Conservation (phyloP, 305 asterid genomes). For the Euphrasia arctica region DNA sequence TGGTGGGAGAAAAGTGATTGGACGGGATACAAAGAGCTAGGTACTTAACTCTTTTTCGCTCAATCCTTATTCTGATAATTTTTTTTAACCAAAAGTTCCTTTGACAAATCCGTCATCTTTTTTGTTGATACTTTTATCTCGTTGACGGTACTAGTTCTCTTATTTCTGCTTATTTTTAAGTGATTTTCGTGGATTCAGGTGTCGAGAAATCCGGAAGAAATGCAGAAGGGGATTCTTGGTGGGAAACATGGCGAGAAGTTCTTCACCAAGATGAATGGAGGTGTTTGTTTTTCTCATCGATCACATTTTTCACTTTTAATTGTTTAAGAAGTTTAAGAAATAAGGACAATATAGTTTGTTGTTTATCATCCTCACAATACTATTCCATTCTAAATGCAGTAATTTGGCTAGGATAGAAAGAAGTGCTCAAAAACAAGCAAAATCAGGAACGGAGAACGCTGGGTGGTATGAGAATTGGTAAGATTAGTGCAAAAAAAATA, state of each 20-base stretch:
- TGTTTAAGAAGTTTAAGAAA: no score
- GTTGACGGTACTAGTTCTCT: background rate
- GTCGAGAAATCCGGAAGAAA: constrained; percentile 98
- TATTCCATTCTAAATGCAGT: constrained; percentile 46
- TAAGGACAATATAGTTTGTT: no score
- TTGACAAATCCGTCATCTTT: background rate
- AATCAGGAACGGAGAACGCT: constrained; percentile 88
- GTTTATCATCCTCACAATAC: constrained; percentile 1
- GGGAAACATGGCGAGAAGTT: constrained; percentile 99
- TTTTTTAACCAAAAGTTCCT: background rate
- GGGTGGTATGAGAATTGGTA: constrained; percentile 99
- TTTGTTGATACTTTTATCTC: background rate
- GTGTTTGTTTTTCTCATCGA: constrained; percentile 26
- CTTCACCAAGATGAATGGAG: constrained; percentile 99
- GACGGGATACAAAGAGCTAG: constrained; percentile 99
- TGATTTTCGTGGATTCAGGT: constrained; percentile 39
- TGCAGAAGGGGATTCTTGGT: constrained; percentile 96
- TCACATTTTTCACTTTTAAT: no score
- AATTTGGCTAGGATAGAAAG: constrained; percentile 96
- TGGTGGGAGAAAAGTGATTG: constrained; percentile 99
- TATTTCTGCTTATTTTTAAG: constrained; percentile 27
- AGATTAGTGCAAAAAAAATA: constrained; percentile 25
- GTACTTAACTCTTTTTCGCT: constrained; percentile 35
- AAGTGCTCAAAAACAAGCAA: constrained; percentile 99
- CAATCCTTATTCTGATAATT: background rate